Evolutionary conservation across 2,329 filamentous ascomycete genomes (phyloP).

Genomic region (Penicillium sp.): DNA sequence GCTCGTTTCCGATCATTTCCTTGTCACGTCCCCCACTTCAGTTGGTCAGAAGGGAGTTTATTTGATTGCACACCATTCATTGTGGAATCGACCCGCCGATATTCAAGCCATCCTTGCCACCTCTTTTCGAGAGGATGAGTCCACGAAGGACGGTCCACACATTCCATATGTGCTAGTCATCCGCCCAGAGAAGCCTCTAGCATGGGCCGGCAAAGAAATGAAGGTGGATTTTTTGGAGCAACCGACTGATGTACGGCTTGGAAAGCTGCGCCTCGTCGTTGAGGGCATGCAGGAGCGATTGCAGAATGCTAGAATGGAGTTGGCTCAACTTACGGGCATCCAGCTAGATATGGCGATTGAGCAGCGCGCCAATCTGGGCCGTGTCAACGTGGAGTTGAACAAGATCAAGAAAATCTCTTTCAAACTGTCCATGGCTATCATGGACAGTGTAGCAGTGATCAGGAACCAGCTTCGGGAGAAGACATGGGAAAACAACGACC

Average conservation of each 20-base stretch:
- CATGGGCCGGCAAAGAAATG: constrained; percentile 80
- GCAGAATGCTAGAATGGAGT: constrained; percentile 74
- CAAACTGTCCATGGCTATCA: constrained; percentile 95
- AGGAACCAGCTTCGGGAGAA: constrained; percentile 71
- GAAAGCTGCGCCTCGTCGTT: constrained; percentile 84
- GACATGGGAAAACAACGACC: constrained; percentile 85
- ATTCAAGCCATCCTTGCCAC: constrained; percentile 85
- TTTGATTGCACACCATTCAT: constrained; percentile 79
- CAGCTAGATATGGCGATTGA: constrained; percentile 89
- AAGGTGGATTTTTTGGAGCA: constrained; percentile 73
- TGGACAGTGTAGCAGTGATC: constrained; percentile 96
- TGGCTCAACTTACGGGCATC: constrained; percentile 77
- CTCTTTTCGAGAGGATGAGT: constrained; percentile 70
- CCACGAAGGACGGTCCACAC: constrained; percentile 68
- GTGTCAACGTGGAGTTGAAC: constrained; percentile 86
- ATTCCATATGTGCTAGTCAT: constrained; percentile 87
- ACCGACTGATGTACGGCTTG: constrained; percentile 80
- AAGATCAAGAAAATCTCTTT: constrained; percentile 96
- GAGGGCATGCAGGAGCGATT: constrained; percentile 81
- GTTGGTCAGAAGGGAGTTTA: constrained; percentile 76
- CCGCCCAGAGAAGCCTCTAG: constrained; percentile 74
- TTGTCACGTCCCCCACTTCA: constrained; percentile 70
- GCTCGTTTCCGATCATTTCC: constrained; percentile 80
- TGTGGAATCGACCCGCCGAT: constrained; percentile 75
- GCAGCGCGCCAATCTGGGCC: constrained; percentile 87